phyloP scores from a whole-genome alignment of 108 stramenopile genomes.

The Conticribra guillardii region DNA sequence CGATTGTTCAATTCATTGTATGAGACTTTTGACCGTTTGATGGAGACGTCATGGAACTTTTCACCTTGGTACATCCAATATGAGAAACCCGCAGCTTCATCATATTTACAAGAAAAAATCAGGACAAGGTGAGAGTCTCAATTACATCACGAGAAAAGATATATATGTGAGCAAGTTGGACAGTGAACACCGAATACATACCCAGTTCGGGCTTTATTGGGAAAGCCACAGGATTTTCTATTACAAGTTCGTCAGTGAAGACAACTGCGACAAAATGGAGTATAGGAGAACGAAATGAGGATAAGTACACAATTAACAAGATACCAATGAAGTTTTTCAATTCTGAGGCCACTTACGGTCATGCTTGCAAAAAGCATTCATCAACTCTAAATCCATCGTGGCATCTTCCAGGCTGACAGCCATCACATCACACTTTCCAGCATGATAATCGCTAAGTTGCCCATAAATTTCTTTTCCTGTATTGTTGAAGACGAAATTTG shows the following conservation, averaged over 20 bases:
- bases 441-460: slow-evolving; percentile 23
- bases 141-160: background rate
- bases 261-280: slow-evolving; percentile 6
- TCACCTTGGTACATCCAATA: slow-evolving; percentile 30
- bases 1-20: background rate
- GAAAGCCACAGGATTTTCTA: slow-evolving; percentile 28
- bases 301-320: background rate
- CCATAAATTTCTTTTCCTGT: slow-evolving; percentile 12
- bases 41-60: slow-evolving; percentile 7
- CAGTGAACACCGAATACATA: background rate
- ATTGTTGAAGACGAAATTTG: slow-evolving; percentile 10
- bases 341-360: background rate
- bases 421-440: slow-evolving; percentile 20
- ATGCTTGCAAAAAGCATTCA: slow-evolving; percentile 11
- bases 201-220: slow-evolving; percentile 22
- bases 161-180: background rate
- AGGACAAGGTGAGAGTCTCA: too few species aligned
- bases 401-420: slow-evolving; percentile 27
- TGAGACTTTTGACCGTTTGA: slow-evolving; percentile 2
- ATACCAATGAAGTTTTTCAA: background rate
- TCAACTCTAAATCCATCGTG: background rate
- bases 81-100: slow-evolving; percentile 16
- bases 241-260: slow-evolving; percentile 15
- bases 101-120: too few species aligned
- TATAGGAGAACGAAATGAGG: too few species aligned